A percentile compares a stretch with the other conserved stretches of the same genome.
Evolutionary conservation across 2,329 filamentous ascomycete genomes (phyloP).

Genomic region (Akanthomyces lecanii): DNA sequence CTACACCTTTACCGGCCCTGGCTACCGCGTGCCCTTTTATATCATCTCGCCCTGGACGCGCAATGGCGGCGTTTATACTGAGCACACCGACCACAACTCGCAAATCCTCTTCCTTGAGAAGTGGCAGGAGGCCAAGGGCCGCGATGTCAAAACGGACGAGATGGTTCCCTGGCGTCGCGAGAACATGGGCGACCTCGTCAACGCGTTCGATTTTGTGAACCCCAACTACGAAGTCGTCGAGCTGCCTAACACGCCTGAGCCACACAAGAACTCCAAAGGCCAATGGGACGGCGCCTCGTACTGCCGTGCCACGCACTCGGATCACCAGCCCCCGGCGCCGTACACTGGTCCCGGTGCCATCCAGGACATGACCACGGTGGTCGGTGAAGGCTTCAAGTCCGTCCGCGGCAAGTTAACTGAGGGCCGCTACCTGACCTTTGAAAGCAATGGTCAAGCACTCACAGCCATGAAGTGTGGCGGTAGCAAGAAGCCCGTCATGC

Average conservation of each 20-base stretch:
- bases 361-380: constrained; percentile 34
- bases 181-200: constrained; percentile 33
- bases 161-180: constrained; percentile 30
- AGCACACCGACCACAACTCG: constrained; percentile 52
- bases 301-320: constrained; percentile 37
- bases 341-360: constrained; percentile 37
- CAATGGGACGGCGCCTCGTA: constrained; percentile 41
- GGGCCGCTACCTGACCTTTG: constrained; percentile 50
- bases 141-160: constrained; percentile 34
- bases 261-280: constrained; percentile 38
- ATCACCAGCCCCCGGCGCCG: constrained; percentile 41
- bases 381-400: constrained; percentile 52
- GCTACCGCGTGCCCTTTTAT: constrained; percentile 49
- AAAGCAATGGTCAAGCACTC: constrained; percentile 41
- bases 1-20: constrained; percentile 29
- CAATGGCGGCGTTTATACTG: constrained; percentile 49
- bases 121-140: constrained; percentile 36
- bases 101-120: constrained; percentile 52
- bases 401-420: constrained; percentile 50
- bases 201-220: constrained; percentile 42
- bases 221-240: constrained; percentile 46
- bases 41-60: constrained; percentile 55
- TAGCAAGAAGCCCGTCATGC: constrained; percentile 21
- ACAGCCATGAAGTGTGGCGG: constrained; percentile 27
- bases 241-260: constrained; percentile 40